A percentile compares a stretch with the other conserved stretches of the same genome.
Conservation (phyloP, 2,329 filamentous ascomycete species). For the Seiridium cupressi region DNA sequence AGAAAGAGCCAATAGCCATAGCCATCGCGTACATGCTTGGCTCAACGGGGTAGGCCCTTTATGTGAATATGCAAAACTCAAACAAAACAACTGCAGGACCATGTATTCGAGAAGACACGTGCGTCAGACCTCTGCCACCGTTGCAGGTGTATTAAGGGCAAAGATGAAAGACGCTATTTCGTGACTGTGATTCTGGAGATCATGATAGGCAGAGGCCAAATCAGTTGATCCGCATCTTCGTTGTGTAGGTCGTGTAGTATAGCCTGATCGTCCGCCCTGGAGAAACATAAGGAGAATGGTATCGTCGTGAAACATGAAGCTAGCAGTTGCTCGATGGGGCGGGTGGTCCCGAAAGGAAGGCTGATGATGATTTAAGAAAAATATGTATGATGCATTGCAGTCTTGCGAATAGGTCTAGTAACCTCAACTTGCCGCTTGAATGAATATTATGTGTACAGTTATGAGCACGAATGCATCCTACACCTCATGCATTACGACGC, state of each 20-base stretch:
- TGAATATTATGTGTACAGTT: background rate
- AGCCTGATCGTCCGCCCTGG: background rate
- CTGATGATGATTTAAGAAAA: background rate
- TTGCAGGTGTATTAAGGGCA: no score
- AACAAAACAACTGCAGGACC: no score
- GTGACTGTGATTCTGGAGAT: background rate
- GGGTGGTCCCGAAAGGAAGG: background rate
- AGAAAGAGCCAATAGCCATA: no score
- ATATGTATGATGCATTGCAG: background rate
- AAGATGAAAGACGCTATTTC: no score
- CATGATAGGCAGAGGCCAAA: background rate
- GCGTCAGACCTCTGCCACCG: no score
- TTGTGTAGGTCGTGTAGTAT: background rate
- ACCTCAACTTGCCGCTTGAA: background rate
- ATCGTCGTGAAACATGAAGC: conserved; percentile 3
- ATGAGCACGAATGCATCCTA: background rate
- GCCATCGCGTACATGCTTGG: no score
- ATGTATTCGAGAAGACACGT: no score
- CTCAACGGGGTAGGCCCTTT: no score
- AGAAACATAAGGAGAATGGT: background rate
- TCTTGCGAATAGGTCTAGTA: background rate
- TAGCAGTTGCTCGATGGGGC: background rate
- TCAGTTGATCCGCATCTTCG: background rate
- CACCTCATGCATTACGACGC: background rate
- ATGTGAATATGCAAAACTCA: no score